Conservation (phyloP, 805 yeast genomes). For the Sugiyamaella smithiae region DNA sequence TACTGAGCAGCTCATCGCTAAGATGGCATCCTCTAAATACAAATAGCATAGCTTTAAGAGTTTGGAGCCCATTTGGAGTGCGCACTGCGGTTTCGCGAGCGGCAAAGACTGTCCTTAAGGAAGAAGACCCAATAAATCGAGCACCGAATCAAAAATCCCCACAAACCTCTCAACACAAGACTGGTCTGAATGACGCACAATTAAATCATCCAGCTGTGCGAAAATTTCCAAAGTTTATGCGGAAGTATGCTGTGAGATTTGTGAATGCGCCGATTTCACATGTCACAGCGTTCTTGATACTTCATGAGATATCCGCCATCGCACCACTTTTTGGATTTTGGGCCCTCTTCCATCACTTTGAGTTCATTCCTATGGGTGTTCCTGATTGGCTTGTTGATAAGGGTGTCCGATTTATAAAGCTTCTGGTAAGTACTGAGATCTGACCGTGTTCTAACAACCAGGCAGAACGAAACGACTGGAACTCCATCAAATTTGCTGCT, state of each 20-base stretch:
- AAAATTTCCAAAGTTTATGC: conserved; percentile 50
- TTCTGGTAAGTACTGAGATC: conserved; percentile 45
- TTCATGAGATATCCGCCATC: conserved; percentile 76
- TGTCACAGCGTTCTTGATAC: conserved; percentile 58
- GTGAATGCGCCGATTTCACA: conserved; percentile 57
- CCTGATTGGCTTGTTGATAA: conserved; percentile 60
- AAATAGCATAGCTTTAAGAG: too few species aligned
- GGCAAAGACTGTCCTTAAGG: conserved; percentile 25
- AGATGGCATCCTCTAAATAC: too few species aligned
- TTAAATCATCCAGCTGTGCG: conserved; percentile 30
- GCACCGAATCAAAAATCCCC: neutral
- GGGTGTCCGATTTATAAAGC: conserved; percentile 58
- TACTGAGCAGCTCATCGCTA: too few species aligned
- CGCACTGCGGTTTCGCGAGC: conserved; percentile 29
- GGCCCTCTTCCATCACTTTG: conserved; percentile 59
- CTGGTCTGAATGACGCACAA: too few species aligned
- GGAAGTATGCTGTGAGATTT: conserved; percentile 50
- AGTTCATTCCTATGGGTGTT: conserved; percentile 50
- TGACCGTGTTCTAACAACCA: too few species aligned
- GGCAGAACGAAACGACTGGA: conserved; percentile 34
- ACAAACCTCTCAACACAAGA: too few species aligned
- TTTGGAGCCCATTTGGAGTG: too few species aligned
- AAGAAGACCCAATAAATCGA: neutral
- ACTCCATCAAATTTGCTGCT: conserved; percentile 37
- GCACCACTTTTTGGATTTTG: conserved; percentile 66